These are phyloP conservation scores for Zizania palustris DNA, from an alignment of 202 grass and related monocot species.

Conservation along the genomic window DNA sequence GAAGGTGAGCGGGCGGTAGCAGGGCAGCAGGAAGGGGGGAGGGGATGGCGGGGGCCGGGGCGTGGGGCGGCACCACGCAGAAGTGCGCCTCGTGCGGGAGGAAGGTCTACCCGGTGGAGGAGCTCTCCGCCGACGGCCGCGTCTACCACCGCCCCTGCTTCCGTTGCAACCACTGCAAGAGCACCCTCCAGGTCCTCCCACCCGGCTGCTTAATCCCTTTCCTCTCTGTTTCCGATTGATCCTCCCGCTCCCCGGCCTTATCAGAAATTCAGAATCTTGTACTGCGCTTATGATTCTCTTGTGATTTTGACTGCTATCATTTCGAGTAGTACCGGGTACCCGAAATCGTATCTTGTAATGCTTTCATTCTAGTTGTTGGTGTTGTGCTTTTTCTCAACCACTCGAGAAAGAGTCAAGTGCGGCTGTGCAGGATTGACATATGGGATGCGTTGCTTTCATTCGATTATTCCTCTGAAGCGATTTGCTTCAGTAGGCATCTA, in stretches of 20 bases:
- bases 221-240: not conserved
- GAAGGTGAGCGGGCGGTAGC: not conserved
- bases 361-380: constrained; percentile 10
- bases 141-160: constrained; percentile 95
- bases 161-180: constrained; percentile 94
- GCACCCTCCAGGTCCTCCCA: constrained; percentile 74
- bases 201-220: not conserved
- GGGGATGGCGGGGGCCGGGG: constrained; percentile 30
- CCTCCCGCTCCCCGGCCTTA: not conserved
- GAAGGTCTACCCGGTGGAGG: constrained; percentile 88
- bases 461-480: not conserved
- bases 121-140: constrained; percentile 84
- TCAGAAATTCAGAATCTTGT: not conserved
- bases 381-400: not conserved
- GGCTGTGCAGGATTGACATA: constrained; percentile 1
- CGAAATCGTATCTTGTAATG: constrained; percentile 4
- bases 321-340: not conserved
- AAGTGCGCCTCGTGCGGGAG: constrained; percentile 91
- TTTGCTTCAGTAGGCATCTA: constrained; percentile 1
- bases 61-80: constrained; percentile 88
- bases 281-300: constrained; percentile 7
- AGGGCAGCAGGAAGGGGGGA: not conserved
- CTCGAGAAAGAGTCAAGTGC: not conserved
- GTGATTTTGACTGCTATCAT: constrained; percentile 1
- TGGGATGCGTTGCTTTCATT: not conserved